phyloP scores from a whole-genome alignment of 108 stramenopile genomes.

The Fistulifera solaris region DNA sequence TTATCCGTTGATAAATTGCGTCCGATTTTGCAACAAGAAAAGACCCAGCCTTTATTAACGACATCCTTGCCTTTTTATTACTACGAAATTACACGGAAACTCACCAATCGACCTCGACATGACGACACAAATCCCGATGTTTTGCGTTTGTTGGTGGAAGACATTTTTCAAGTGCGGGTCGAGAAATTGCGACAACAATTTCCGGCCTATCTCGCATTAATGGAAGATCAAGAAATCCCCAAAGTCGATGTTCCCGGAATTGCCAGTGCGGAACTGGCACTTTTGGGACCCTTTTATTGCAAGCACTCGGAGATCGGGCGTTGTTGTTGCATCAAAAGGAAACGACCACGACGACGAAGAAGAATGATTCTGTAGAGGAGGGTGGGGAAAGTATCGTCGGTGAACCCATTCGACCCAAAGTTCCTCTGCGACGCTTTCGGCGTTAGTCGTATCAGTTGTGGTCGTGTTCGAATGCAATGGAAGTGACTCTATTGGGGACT shows the following conservation, averaged over 20 bases:
- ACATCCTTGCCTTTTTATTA: slow-evolving; percentile 56
- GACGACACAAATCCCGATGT: slow-evolving; percentile 20
- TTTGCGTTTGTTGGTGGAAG: slow-evolving; percentile 46
- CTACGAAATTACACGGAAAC: slow-evolving; percentile 36
- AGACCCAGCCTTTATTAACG: slow-evolving; percentile 4
- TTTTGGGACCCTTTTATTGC: slow-evolving; percentile 43
- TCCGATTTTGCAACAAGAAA: slow-evolving; percentile 50
- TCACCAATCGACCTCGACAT: slow-evolving; percentile 15
- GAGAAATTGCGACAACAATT: slow-evolving; percentile 74
- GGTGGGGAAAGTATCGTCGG: background rate
- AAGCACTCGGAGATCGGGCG: slow-evolving; percentile 26
- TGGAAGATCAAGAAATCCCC: slow-evolving; percentile 11
- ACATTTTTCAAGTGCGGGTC: slow-evolving; percentile 52
- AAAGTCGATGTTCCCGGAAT: slow-evolving; percentile 65
- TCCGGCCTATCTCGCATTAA: slow-evolving; percentile 36
- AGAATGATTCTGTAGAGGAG: background rate
- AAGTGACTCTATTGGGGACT: no score
- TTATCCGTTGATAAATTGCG: slow-evolving; percentile 22
- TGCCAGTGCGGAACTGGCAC: slow-evolving; percentile 63
- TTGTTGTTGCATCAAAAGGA: slow-evolving; percentile 3
- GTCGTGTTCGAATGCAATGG: no score
- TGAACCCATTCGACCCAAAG: background rate
- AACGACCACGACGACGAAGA: background rate
- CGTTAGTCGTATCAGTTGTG: no score
- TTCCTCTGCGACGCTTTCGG: slow-evolving; percentile 1